A percentile compares a stretch with the other conserved stretches of the same genome.
These are phyloP conservation scores for Phytophthora citrophthora DNA, from an alignment of 352 stramenopile species.

Conservation along the genomic window DNA sequence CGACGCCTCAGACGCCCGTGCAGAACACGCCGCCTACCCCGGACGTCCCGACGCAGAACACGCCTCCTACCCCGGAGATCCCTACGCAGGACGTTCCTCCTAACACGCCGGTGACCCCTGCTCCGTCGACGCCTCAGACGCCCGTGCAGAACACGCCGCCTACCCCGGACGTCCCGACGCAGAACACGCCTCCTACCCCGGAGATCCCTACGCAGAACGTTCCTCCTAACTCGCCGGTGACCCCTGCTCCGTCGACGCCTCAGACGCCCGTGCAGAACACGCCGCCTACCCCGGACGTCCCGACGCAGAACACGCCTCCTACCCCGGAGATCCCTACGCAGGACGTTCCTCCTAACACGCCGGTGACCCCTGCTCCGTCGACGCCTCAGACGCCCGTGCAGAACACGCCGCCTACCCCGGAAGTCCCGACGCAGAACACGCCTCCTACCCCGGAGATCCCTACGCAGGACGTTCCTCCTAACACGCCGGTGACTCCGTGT, in stretches of 20 bases:
- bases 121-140: neutral
- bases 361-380: neutral
- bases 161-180: neutral
- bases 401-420: neutral
- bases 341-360: neutral
- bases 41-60: neutral
- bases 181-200: neutral
- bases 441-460: neutral
- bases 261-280: neutral
- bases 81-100: neutral
- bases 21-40: slow-evolving; percentile 5
- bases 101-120: too few relatives aligned
- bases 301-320: neutral
- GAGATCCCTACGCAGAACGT: too few relatives aligned
- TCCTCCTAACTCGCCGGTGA: too few relatives aligned
- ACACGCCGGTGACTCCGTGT: too few relatives aligned
- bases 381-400: slow-evolving; percentile 3
- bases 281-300: slow-evolving; percentile 1
- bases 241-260: neutral
- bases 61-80: slow-evolving; percentile 1
- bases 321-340: slow-evolving; percentile 1
- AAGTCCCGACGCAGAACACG: neutral
- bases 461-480: neutral
- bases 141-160: neutral
- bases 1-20: neutral